Percentiles rank a stretch among this genome's conserved stretches.
Evolutionary conservation across 1,284 basidiomycete genomes (phyloP).

Genomic region (Rhodofomes roseus): DNA sequence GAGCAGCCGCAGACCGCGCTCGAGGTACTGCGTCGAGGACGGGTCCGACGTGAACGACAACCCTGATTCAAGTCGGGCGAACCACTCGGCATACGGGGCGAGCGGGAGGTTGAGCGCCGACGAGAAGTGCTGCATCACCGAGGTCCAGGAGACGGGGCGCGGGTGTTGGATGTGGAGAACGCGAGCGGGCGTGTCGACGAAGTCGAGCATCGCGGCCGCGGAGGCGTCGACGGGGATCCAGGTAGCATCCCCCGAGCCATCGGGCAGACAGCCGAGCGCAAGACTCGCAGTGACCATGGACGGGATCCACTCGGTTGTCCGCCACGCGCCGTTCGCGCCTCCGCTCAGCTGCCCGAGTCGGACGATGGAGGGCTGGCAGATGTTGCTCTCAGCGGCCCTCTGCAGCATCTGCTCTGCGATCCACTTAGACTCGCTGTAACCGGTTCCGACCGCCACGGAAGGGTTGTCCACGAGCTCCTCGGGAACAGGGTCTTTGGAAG

Average conservation of each 20-base stretch:
- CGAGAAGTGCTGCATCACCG: slow-evolving; percentile 10
- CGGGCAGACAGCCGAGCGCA: slow-evolving; percentile 6
- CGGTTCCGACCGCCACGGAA: slow-evolving; percentile 13
- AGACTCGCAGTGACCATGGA: slow-evolving; percentile 1
- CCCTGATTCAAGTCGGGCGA: slow-evolving; percentile 7
- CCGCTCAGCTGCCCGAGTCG: slow-evolving; percentile 6
- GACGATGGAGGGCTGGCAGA: background rate
- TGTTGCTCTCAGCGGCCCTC: background rate
- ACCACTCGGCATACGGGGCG: slow-evolving; percentile 16
- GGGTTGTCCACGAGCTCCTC: slow-evolving; percentile 10
- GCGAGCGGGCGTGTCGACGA: slow-evolving; percentile 7
- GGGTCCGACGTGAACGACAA: background rate
- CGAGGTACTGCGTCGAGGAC: background rate
- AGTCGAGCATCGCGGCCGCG: slow-evolving; percentile 15
- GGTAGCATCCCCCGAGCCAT: slow-evolving; percentile 4
- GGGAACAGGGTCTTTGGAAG: slow-evolving; percentile 10
- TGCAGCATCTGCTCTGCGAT: slow-evolving; percentile 24
- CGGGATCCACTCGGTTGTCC: slow-evolving; percentile 5
- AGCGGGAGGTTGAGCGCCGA: slow-evolving; percentile 10
- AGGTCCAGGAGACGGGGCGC: slow-evolving; percentile 7
- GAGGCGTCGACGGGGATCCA: slow-evolving; percentile 21
- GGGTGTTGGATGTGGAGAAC: slow-evolving; percentile 6
- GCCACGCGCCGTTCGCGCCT: slow-evolving; percentile 5
- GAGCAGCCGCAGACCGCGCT: slow-evolving; percentile 4
- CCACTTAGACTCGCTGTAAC: slow-evolving; percentile 24